Evolutionary conservation across 176 grass and related monocot genomes (phyloP).

Genomic region (Triticum monococcum): DNA sequence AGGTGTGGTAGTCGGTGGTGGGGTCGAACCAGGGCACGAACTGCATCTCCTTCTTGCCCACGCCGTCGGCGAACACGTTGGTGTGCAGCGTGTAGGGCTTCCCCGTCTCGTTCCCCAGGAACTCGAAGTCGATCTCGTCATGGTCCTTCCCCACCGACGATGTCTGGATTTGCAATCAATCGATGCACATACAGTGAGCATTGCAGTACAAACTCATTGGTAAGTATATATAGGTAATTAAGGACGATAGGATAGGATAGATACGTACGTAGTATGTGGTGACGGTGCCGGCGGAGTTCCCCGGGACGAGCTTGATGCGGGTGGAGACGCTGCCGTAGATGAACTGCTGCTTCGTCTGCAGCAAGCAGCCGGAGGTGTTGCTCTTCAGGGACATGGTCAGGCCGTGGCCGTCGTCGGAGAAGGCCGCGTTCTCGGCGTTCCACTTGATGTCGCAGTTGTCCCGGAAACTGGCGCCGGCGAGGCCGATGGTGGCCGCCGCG

Average conservation of each 20-base stretch:
- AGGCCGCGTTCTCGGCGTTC: constrained; percentile 40
- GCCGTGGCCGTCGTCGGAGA: constrained; percentile 22
- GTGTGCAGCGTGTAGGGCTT: constrained; percentile 69
- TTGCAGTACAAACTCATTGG: too few species aligned
- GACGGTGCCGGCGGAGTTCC: constrained; percentile 40
- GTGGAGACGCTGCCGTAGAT: constrained; percentile 70
- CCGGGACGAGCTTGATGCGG: constrained; percentile 59
- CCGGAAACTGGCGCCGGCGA: constrained; percentile 31
- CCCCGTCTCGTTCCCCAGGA: neutral
- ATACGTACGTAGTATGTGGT: constrained; percentile 52
- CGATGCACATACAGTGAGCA: too few species aligned
- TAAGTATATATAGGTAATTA: too few species aligned
- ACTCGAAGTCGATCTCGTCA: neutral
- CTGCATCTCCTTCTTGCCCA: constrained; percentile 55
- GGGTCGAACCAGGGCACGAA: constrained; percentile 76
- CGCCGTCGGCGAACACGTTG: constrained; percentile 56
- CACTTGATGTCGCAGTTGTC: constrained; percentile 41
- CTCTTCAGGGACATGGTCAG: constrained; percentile 1
- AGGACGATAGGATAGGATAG: too few species aligned
- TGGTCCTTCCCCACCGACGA: neutral
- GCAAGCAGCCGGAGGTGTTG: constrained; percentile 31
- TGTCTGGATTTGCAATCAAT: neutral
- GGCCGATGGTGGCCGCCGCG: neutral
- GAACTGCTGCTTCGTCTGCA: constrained; percentile 62
- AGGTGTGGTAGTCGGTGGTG: constrained; percentile 63